phyloP scores from a whole-genome alignment of 345 rosid genomes.

The Linum usitatissimum region DNA sequence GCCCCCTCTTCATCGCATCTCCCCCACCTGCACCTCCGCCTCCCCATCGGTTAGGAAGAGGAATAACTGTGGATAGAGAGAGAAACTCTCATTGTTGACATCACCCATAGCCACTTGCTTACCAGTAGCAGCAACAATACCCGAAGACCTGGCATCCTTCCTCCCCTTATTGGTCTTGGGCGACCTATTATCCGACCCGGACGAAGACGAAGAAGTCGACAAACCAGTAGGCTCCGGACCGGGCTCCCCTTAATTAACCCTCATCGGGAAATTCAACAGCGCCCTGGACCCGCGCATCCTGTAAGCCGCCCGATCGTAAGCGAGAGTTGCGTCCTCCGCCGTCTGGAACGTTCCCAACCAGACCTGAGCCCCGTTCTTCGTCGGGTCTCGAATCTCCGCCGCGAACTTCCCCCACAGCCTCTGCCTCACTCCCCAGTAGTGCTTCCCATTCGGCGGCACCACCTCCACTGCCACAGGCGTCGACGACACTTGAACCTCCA shows the following conservation, averaged over 20 bases:
- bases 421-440: slow-evolving; percentile 89
- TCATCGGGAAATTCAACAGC: slow-evolving; percentile 69
- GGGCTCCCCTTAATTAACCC: slow-evolving; percentile 92
- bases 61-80: too few species aligned
- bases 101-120: background rate
- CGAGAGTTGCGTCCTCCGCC: slow-evolving; percentile 97
- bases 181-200: slow-evolving; percentile 33
- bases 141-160: slow-evolving; percentile 17
- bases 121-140: background rate
- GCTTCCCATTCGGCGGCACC: slow-evolving; percentile 51
- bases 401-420: slow-evolving; percentile 99
- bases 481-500: background rate
- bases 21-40: too few species aligned
- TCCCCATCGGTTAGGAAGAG: too few species aligned
- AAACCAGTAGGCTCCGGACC: slow-evolving; percentile 36
- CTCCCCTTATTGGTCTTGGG: slow-evolving; percentile 37
- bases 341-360: slow-evolving; percentile 98
- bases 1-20: too few species aligned
- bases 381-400: slow-evolving; percentile 96
- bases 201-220: slow-evolving; percentile 25
- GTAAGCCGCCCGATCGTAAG: slow-evolving; percentile 88
- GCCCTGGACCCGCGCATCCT: slow-evolving; percentile 97
- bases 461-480: slow-evolving; percentile 14
- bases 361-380: slow-evolving; percentile 92
- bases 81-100: too few species aligned